A percentile compares a stretch with the other conserved stretches of the same genome.
Evolutionary conservation across 2,329 filamentous ascomycete genomes (phyloP).

Genomic region (Fusarium nematophilum): DNA sequence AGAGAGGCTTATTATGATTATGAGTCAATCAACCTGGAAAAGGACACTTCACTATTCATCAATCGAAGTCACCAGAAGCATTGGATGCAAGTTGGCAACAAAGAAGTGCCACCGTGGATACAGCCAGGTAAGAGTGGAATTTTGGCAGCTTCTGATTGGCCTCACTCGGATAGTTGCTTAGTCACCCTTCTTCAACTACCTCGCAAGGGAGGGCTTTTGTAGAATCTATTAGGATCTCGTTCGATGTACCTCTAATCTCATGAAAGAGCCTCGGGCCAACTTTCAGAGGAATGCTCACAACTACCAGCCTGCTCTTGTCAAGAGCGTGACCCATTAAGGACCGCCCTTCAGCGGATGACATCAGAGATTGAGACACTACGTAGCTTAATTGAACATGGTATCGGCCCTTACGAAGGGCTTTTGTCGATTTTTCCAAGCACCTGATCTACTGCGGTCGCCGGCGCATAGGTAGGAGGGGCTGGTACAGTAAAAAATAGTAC

Average conservation of each 20-base stretch:
- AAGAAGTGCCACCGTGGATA: slow-evolving; percentile 21
- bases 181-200: slow-evolving; percentile 17
- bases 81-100: slow-evolving; percentile 43
- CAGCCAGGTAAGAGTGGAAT: slow-evolving; percentile 6
- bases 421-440: not conserved
- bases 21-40: slow-evolving; percentile 39
- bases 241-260: not conserved
- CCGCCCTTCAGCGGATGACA: slow-evolving; percentile 18
- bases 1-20: not conserved
- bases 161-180: slow-evolving; percentile 14
- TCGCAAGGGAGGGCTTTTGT: not conserved
- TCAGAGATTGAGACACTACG: slow-evolving; percentile 8
- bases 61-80: slow-evolving; percentile 45
- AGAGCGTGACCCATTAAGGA: slow-evolving; percentile 7
- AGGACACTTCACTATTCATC: slow-evolving; percentile 40
- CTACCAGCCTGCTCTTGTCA: slow-evolving; percentile 23
- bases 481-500: slow-evolving; percentile 19
- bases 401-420: not conserved
- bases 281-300: too few relatives aligned
- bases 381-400: not conserved
- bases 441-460: slow-evolving; percentile 14
- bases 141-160: slow-evolving; percentile 41
- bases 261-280: too few relatives aligned
- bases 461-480: slow-evolving; percentile 37
- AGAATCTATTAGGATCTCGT: not conserved